Percentiles rank a stretch among this genome's conserved stretches.
Evolutionary conservation across 345 rosid genomes (phyloP).

Genomic region (Iberis pinnata): DNA sequence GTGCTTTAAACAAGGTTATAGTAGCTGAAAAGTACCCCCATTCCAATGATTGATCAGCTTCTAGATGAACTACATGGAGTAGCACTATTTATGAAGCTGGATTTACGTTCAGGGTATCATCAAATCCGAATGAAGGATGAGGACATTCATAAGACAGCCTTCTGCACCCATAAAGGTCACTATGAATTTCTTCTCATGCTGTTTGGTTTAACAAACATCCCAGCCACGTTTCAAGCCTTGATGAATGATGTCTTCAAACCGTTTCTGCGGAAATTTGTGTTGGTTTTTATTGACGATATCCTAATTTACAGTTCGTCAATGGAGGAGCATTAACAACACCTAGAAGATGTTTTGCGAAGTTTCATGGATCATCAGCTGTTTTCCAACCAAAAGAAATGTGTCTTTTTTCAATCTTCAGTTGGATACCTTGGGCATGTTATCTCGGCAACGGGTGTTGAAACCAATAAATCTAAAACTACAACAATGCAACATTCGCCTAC

Average conservation of each 20-base stretch:
- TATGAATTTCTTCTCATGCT: neutral
- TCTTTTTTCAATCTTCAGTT: neutral
- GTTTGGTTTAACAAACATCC: neutral
- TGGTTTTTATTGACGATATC: neutral
- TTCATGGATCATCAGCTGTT: neutral
- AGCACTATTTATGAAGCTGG: neutral
- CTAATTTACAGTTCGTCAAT: neutral
- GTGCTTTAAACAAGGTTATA: neutral
- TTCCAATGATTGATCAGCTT: neutral
- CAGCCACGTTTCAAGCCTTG: neutral
- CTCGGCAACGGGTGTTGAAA: neutral
- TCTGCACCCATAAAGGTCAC: neutral
- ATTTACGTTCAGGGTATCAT: neutral
- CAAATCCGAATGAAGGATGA: neutral
- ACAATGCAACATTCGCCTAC: neutral
- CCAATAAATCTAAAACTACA: neutral
- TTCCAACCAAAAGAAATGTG: neutral
- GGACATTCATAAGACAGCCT: neutral
- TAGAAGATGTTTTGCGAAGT: neutral
- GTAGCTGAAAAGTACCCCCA: neutral
- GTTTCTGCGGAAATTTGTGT: neutral
- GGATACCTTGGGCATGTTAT: neutral
- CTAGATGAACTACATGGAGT: neutral
- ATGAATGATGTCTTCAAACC: neutral
- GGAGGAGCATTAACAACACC: neutral